Base-by-base conservation (phyloP, 345 rosid genomes). In the Psidium friedrichsthalianum region DNA sequence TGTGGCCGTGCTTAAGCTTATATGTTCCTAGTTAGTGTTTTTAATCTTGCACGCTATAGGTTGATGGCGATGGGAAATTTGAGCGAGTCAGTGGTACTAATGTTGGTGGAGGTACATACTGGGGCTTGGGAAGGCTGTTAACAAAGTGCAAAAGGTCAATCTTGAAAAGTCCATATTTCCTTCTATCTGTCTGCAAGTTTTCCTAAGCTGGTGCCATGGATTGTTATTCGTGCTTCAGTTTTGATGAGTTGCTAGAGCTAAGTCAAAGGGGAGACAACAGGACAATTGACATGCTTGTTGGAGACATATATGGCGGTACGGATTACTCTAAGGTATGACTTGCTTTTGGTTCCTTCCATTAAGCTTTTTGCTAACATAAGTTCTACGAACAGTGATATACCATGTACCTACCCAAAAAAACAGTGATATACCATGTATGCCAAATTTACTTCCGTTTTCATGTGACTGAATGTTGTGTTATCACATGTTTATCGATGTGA, bases 101-200 rank as follows among this genome's bases (percentile, higher is more conserved):
- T 92, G 98, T 95, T 84, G 99, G 99, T 27, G 99, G 99, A 89
- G 99, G 99, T 86, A 95, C 99, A 81, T 97, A 95, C 59, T 97
- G 98, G 98, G 99, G 99, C 84, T 91, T 97, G 91, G 99, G 99
- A 89, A 94, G 91, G 90, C 96, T 96, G 85, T 87, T 97, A 83
- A 97, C 98, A 8, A 96, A 96, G 90, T 97, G 99, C 95, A 95
- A 93, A 87, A 97, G 97, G 99, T 97, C 14, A 88, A 52, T 74
- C 88, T 85, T 85, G 89, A 84, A 76, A 80, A 36, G 36, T 32
- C 32, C 49, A 12, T 83, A 80, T 76, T 82, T 18, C 40, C 84
- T 84, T 51, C 25, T 84, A 16, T 55, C 64, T 53, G 27, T 59
- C 25, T 58, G 42, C 83, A 69, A 69, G 24, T 69, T 69, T 16